Base-by-base conservation (phyloP, 768 basidiomycete genomes). In the Fistulinella prunicolor region DNA sequence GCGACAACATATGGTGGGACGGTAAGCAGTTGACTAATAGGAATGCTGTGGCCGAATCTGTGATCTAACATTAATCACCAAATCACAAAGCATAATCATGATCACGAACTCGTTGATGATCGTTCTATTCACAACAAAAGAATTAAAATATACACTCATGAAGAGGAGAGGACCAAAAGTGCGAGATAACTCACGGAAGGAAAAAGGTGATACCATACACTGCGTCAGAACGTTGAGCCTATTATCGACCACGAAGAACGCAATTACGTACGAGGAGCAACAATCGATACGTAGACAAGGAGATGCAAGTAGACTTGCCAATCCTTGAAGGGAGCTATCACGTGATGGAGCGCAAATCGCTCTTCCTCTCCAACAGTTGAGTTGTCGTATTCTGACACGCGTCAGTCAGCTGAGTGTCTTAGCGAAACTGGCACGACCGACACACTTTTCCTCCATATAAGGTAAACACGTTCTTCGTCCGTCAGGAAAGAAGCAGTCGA, bases 201-300 rank as follows among this genome's bases (percentile, higher is more conserved):
- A 87, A 87, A 21, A 85, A 67, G 0, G 85, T 83, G 38, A 85
- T 84, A 3, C 84, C 85, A 55, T 82, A 85, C 3, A 85, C 84
- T 85, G 34, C 14, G 24, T n/a, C 32, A 46, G 13, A 32, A 17
- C 7, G 23, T 29, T 61, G 24, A 61, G 43, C 14, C 1, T 22
- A 20, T 4, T 4, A 36, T 4, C 13, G 30, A 4, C 10, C 3
- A 26, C 7, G 17, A 22, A 34, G 16, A 22, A 12, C 0, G 35
- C 9, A 6, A 14, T 10, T n/a, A 74, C 84, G 65, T 60, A 86
- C 85, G 57, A 22, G 84, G 85, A 3, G 64, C 72, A 39, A 81
- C 61, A 38, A 85, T 65, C 0, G 81, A 80, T 70, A 86, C 74
- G 22, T 41, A 55, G 10, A 61, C 47, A 17, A 52, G 29, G 4